A percentile compares a stretch with the other conserved stretches of the same genome.
Conservation (phyloP, 2,329 filamentous ascomycete species). For the Chaetomiaceae sp. region DNA sequence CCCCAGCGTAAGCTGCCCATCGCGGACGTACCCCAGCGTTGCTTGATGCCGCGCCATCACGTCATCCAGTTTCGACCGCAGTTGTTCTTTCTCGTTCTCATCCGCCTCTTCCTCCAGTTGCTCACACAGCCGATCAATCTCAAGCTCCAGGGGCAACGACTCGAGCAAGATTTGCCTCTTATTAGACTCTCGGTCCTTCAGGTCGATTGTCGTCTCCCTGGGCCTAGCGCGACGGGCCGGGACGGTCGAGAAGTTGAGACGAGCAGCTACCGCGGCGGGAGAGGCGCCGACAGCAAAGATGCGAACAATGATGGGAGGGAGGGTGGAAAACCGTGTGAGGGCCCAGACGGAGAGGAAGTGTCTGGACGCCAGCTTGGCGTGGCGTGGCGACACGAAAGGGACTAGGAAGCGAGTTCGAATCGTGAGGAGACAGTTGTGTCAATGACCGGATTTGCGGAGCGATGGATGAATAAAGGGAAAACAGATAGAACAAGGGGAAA, state of each 20-base stretch:
- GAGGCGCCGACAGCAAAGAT: neutral
- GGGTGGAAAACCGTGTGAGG: neutral
- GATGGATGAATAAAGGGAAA: neutral
- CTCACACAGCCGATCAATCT: no score
- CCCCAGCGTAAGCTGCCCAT: slow-evolving; percentile 68
- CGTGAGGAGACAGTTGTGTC: no score
- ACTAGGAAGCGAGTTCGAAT: no score
- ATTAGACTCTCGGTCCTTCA: no score
- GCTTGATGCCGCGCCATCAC: slow-evolving; percentile 61
- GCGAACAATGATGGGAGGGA: neutral
- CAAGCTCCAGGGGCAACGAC: no score
- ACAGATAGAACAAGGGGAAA: neutral
- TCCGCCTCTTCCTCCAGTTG: no score
- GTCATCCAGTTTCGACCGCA: neutral
- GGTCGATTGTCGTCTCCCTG: no score
- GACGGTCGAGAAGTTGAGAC: neutral
- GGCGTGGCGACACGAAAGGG: neutral
- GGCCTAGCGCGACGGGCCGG: no score
- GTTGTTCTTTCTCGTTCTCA: neutral
- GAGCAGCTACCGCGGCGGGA: neutral
- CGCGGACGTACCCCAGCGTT: slow-evolving; percentile 80
- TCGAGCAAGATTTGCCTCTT: no score
- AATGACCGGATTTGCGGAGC: neutral
- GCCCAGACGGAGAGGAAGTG: neutral
- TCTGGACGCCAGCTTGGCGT: slow-evolving; percentile 6